Conservation (phyloP, 352 stramenopile genomes). For the Pythium phragmitis region DNA sequence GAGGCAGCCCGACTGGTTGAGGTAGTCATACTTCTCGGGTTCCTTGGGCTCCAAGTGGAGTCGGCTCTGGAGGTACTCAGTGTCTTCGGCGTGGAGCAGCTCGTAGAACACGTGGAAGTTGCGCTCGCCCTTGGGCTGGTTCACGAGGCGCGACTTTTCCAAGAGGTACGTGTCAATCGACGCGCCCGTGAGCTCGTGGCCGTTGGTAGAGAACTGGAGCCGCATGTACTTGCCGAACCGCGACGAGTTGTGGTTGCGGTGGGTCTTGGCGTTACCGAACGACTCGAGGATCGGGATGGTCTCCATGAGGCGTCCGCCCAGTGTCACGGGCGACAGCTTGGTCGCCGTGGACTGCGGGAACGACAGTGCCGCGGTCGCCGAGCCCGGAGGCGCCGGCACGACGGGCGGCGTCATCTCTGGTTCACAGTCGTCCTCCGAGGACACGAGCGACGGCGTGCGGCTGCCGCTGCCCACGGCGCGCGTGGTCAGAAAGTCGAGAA, state of each 20-base stretch:
- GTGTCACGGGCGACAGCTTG: constrained; percentile 63
- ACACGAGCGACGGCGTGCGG: constrained; percentile 43
- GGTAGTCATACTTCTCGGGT: constrained; percentile 60
- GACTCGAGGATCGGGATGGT: constrained; percentile 92
- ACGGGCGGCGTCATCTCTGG: constrained; percentile 52
- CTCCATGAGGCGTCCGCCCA: constrained; percentile 81
- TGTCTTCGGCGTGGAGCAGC: constrained; percentile 61
- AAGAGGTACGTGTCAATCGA: constrained; percentile 84
- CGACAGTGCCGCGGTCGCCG: constrained; percentile 59
- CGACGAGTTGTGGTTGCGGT: constrained; percentile 90
- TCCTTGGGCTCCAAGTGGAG: constrained; percentile 58
- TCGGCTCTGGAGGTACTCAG: constrained; percentile 42
- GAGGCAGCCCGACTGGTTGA: constrained; percentile 79
- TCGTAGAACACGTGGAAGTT: constrained; percentile 91
- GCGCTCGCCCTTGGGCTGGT: constrained; percentile 68
- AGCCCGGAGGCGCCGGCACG: constrained; percentile 35
- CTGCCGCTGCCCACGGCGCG: constrained; percentile 47
- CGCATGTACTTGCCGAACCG: constrained; percentile 92
- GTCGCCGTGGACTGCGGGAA: constrained; percentile 53
- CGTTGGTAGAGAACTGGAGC: constrained; percentile 69
- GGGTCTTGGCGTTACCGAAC: constrained; percentile 88
- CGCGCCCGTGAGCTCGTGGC: constrained; percentile 73
- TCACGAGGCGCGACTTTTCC: constrained; percentile 83
- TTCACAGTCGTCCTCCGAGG: constrained; percentile 54
- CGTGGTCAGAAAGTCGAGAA: constrained; percentile 83